A percentile compares a stretch with the other conserved stretches of the same genome.
Conservation (phyloP, 805 yeast genomes). For the Ogataea thermomethanolica region DNA sequence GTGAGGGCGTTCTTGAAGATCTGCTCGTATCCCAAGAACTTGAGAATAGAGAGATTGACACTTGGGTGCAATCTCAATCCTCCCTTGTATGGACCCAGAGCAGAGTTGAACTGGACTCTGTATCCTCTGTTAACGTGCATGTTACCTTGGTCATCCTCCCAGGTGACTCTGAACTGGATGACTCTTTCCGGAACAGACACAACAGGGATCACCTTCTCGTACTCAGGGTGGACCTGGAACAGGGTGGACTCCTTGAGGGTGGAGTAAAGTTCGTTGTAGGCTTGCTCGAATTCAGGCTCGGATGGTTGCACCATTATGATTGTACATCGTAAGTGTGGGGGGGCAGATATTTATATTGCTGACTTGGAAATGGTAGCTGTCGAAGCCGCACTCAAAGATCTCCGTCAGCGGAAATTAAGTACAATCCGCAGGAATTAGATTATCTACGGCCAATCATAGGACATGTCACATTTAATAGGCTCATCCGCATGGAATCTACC, state of each 20-base stretch:
- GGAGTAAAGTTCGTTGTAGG: constrained; percentile 86
- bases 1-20: constrained; percentile 97
- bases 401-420: constrained; percentile 1
- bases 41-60: constrained; percentile 90
- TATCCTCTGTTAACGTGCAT: constrained; percentile 94
- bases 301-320: constrained; percentile 67
- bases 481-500: too few relatives aligned
- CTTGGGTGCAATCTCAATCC: constrained; percentile 98
- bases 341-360: constrained; percentile 4
- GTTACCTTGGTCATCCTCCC: constrained; percentile 95
- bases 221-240: constrained; percentile 85
- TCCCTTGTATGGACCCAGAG: constrained; percentile 98
- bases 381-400: constrained; percentile 13
- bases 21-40: constrained; percentile 97
- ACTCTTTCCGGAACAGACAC: constrained; percentile 94
- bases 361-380: background rate
- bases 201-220: constrained; percentile 82
- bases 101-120: constrained; percentile 98
- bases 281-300: constrained; percentile 99
- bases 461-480: background rate
- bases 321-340: background rate
- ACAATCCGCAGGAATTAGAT: background rate
- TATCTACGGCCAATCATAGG: constrained; percentile 20
- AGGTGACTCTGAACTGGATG: constrained; percentile 93
- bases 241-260: constrained; percentile 90